Evolutionary conservation across 1,284 basidiomycete genomes (phyloP), one percentile per base, ranked within the genome.

Genomic region (Chalciporus sp.): DNA sequence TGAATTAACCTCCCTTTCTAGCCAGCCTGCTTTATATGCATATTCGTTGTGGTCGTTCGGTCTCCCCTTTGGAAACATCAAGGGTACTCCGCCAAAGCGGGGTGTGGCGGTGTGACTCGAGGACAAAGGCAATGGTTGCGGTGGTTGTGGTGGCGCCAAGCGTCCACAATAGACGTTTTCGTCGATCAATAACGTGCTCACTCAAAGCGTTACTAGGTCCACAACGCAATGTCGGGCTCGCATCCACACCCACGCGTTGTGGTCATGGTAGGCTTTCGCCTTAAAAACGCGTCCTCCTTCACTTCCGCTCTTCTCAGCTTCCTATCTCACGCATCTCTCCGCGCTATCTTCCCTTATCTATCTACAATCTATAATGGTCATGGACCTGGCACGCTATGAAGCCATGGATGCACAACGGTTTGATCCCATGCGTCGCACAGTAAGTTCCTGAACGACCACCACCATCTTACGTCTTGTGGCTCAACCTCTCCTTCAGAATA

Each of bases 381-480:
- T 70, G 58, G 49, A 55, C 53, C 55, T 52, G 29, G 28, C 68
- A 69, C 61, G 68, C 19, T 53, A 48, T 47, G 49, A 58, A 47
- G 51, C 63, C 57, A 70, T 68, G 67, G 61, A 70, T 45, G 59
- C 61, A 19, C 67, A 68, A 39, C 57, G 68, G 54, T 68, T 68
- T 29, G 70, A 68, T 62, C 67, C 68, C 53, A 66, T 69, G 58
- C 58, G 58, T 43, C 50, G 52, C 53, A 58, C 56, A 55, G 69
- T 71, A 17, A 26, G 65, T 68, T 56, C 42, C 46, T 49, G 47
- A 44, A 55, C 47, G 42, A 49, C 49, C 45, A 40, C 49, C 53
- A 56, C 52, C 46, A 49, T 49, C 52, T 40, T 48, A 56, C 33
- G n/a, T 56, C 65, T 65, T 46, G 49, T 52, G 48, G 23, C 55